Conservation (phyloP, 2,329 filamentous ascomycete species). For the Botrytis medusae region DNA sequence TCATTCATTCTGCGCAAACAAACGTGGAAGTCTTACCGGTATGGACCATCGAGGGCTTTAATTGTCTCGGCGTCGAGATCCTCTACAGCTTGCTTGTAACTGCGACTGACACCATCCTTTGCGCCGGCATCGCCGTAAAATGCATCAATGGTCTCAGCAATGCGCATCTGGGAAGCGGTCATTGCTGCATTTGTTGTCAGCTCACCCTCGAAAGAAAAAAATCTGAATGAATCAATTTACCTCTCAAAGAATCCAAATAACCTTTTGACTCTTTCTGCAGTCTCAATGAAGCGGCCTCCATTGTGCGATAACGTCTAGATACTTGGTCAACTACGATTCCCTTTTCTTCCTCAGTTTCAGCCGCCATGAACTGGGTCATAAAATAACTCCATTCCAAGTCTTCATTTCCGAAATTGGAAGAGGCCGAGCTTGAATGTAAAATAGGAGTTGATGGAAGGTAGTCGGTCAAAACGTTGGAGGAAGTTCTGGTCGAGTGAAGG, state of each 20-base stretch:
- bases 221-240: slow-evolving; percentile 45
- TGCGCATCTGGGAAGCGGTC: slow-evolving; percentile 99
- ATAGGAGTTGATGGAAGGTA: slow-evolving; percentile 13
- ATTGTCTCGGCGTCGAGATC: slow-evolving; percentile 98
- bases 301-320: slow-evolving; percentile 85
- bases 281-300: slow-evolving; percentile 90
- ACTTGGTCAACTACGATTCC: background rate
- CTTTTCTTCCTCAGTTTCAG: background rate
- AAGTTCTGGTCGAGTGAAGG: background rate
- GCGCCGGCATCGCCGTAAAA: slow-evolving; percentile 98
- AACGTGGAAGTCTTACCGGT: slow-evolving; percentile 56
- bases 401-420: background rate
- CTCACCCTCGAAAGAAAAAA: background rate
- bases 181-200: slow-evolving; percentile 62
- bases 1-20: background rate
- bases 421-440: background rate
- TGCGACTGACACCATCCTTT: slow-evolving; percentile 89
- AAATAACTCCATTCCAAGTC: background rate
- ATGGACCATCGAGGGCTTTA: slow-evolving; percentile 95
- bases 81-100: slow-evolving; percentile 97
- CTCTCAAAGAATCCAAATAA: slow-evolving; percentile 92
- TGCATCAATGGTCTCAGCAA: slow-evolving; percentile 97
- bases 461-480: background rate
- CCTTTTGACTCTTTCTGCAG: slow-evolving; percentile 98
- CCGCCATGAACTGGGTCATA: background rate